phyloP scores from a whole-genome alignment of 768 basidiomycete species.

The Tephrocybe sp. region DNA sequence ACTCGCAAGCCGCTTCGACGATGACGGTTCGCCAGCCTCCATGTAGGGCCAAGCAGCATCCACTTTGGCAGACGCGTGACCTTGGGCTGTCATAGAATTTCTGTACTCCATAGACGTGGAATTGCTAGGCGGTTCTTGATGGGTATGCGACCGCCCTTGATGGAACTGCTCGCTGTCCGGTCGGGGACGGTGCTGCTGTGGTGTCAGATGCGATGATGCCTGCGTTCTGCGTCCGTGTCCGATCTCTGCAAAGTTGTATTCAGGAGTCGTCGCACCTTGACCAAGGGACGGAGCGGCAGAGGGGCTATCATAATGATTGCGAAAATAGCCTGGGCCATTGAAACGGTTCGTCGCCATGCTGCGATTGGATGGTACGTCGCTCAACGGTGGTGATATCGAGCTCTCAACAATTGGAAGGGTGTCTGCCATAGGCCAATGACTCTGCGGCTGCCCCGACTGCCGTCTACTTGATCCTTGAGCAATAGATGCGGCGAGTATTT shows the following conservation, averaged over 20 bases:
- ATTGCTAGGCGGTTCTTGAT: conserved; percentile 5
- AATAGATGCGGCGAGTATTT: conserved; percentile 30
- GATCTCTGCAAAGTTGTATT: conserved; percentile 73
- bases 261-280: conserved; percentile 65
- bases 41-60: conserved; percentile 39
- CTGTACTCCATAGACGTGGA: background rate
- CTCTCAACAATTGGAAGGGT: conserved; percentile 62
- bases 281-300: conserved; percentile 34
- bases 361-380: conserved; percentile 55
- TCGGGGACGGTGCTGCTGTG: conserved; percentile 6
- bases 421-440: conserved; percentile 36
- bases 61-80: background rate
- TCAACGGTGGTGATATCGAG: conserved; percentile 56
- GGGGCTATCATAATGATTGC: conserved; percentile 47
- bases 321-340: conserved; percentile 57
- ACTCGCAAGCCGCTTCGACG: conserved; percentile 27
- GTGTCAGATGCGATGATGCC: conserved; percentile 15
- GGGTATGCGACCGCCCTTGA: conserved; percentile 7
- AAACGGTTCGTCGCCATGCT: conserved; percentile 53
- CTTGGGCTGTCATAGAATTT: background rate
- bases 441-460: conserved; percentile 35
- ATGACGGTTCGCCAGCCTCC: conserved; percentile 34
- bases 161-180: conserved; percentile 7
- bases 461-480: conserved; percentile 35
- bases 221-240: conserved; percentile 65